Evolutionary conservation across 108 stramenopile genomes (phyloP), one percentile per base, ranked within the genome.

Genomic region (Thalassiosira profunda): DNA sequence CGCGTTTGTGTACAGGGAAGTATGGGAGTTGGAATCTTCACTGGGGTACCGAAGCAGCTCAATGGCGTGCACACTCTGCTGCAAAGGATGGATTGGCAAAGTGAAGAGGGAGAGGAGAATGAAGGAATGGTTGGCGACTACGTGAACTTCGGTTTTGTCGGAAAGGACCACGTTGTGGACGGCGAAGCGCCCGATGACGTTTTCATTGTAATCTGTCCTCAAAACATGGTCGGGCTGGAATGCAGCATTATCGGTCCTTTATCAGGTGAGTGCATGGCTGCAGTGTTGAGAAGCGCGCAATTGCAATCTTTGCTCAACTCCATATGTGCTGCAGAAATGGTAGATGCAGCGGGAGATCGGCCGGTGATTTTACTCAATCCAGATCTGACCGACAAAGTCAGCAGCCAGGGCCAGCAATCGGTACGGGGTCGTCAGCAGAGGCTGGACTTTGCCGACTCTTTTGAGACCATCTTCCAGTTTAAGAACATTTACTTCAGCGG

Each of bases 1-100:
- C 77, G 90, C 14, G 75, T 94, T 2, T 91, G 93, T 49, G 90
- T 94, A 1, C 93, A 94, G 45, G 88, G 88, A 5, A 68, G 69
- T 23, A 93, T 93, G 93, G 93, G 93, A 6, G 93, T 93, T 12
- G 91, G 91, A 10, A 94, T 94, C 38, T 94, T 94, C 54, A 94
- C 93, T 1, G 93, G 83, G 7, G 59, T 85, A 4, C 93, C 93
- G 21, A 94, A 94, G 48, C 88, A 89, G 54, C 36, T 94, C 33
- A 89, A 70, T 74, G 93, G 93, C 12, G 93, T 89, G 5, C 44
- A 81, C 15, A 89, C 84, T 51, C 46, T 94, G 8, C 54, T 94
- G 9, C 90, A 91, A 63, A 72, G 85, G 58, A 94, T 94, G 93
- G 93, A 94, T 68, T 94, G 93, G 93, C 85, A 89, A 72, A 73